These are phyloP conservation scores for Nicotiana attenuata DNA, from an alignment of 257 asterid species.

Conservation along the genomic window DNA sequence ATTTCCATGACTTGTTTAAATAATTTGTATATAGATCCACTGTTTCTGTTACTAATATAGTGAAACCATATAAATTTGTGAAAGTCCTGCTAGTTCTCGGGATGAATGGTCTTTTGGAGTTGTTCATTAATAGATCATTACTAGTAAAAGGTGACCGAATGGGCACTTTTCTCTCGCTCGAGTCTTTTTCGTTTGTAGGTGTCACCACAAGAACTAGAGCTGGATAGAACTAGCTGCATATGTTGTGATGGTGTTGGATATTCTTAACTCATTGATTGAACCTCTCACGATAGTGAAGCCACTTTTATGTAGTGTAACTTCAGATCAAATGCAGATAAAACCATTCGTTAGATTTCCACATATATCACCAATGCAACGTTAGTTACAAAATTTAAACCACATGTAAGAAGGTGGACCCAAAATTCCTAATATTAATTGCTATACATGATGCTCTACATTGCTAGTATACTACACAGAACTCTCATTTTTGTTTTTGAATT, in stretches of 20 bases:
- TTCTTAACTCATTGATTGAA: background rate
- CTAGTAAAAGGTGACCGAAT: too few species aligned
- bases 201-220: background rate
- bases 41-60: background rate
- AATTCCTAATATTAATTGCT: background rate
- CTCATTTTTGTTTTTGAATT: background rate
- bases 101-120: background rate
- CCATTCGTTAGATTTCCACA: background rate
- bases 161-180: background rate
- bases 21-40: background rate
- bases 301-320: background rate
- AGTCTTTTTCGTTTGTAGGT: background rate
- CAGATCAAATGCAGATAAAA: background rate
- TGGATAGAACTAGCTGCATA: too few species aligned
- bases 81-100: background rate
- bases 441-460: too few species aligned
- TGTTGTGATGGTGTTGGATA: too few species aligned
- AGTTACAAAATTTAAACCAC: background rate
- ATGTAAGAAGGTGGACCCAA: too few species aligned
- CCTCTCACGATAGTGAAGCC: background rate
- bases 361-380: background rate
- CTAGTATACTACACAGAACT: background rate
- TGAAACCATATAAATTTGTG: background rate
- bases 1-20: slow-evolving; percentile 47
- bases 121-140: background rate